Evolutionary conservation across 805 yeast species (phyloP), one percentile per base, ranked within the genome.

Genomic region (Pichia rugopelliculosa): DNA sequence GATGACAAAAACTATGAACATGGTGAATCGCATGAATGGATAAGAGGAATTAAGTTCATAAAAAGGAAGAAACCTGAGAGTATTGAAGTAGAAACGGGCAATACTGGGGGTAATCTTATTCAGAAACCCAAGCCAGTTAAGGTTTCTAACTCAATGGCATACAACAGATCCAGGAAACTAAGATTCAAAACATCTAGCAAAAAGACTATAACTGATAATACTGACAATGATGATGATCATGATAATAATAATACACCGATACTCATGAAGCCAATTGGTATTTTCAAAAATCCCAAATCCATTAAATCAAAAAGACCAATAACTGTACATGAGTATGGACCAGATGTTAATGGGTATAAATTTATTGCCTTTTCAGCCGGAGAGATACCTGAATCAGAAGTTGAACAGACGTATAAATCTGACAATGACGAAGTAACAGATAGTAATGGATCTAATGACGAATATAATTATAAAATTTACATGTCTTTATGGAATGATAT

Each of bases 321-420:
- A 3, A 18, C 34, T 2, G 30, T 50, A 10, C 21, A 33, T 37
- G 72, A 67, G 40, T 68, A 59, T 48, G 77, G 76, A 1, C 65
- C 66, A 1, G 48, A 56, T 4, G 62, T 68, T 15, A 64, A 70
- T 43, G 79, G 78, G 1, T 75, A 67, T 53, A 61, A 64, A 42
- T 74, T 74, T 56, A 65, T 75, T 5, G 64, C 70, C 34, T 65
- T 68, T 1, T 43, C 54, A 11, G 46, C 59, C 9, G 15, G 39
- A 4, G 54, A 53, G 8, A 39, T 49, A 7, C 53, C 52, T 0
- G 33, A 33, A 3, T 15, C 43, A 18, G 39, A 40, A 17, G 15
- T 26, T 15, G 26, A 34, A 36, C 6, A 8, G 5, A 17, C 3
- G 12, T 6, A 10, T 15, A 30, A 17, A 9, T 6, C 12, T 6